Conservation (phyloP, 2,329 filamentous ascomycete genomes). For the Fusarium sacchari region DNA sequence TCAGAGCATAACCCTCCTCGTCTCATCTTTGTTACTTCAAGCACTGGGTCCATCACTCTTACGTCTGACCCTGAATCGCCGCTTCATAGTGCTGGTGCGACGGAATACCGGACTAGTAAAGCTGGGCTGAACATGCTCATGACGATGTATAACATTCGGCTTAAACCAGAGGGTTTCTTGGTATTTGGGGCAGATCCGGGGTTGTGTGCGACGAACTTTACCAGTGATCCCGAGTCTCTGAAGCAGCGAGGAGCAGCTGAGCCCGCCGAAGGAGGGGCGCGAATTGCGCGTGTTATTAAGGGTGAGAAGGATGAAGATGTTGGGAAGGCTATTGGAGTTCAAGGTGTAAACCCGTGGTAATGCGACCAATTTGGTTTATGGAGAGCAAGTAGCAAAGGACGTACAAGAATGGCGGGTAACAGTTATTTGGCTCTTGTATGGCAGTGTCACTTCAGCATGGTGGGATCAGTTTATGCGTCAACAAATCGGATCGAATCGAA, state of each 20-base stretch:
- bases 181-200: constrained; percentile 6
- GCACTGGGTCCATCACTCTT: constrained; percentile 2
- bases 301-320: not conserved
- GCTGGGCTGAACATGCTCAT: constrained; percentile 22
- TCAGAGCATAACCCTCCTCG: constrained; percentile 2
- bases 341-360: constrained; percentile 4
- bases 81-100: not conserved
- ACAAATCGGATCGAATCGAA: too few relatives aligned
- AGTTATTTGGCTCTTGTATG: too few relatives aligned
- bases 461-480: accelerated
- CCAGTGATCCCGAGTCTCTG: not conserved
- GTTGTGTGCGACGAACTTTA: constrained; percentile 14
- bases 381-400: accelerated
- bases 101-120: constrained; percentile 9
- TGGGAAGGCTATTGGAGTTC: not conserved
- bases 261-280: not conserved
- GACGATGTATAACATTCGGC: not conserved
- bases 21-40: constrained; percentile 12
- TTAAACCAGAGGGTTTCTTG: not conserved
- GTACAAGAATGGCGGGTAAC: accelerated
- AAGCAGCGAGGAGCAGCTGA: not conserved
- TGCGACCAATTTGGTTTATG: accelerated
- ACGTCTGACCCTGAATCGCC: not conserved
- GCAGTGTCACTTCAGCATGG: too few relatives aligned
- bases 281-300: not conserved